A percentile compares a stretch with the other conserved stretches of the same genome.
Conservation (phyloP, 345 rosid species). For the Dovyalis caffra region DNA sequence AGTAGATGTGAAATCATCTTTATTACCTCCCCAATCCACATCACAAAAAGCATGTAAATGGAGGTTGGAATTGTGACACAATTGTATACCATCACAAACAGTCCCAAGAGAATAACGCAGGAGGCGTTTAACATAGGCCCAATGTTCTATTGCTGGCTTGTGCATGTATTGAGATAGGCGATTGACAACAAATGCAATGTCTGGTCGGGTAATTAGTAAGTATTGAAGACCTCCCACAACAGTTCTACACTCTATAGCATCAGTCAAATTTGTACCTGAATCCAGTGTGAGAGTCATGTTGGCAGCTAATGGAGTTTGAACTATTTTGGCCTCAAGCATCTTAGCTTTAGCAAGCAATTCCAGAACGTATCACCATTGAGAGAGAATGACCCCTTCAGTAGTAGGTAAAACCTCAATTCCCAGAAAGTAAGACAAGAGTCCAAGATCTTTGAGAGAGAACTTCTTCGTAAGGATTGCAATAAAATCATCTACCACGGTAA, state of each 20-base stretch:
- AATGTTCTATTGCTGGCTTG: not conserved
- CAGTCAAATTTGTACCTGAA: accelerated
- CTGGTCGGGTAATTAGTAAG: too few relatives aligned
- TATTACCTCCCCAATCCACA: accelerated
- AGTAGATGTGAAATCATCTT: not conserved
- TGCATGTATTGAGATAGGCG: not conserved
- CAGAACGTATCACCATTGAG: too few relatives aligned
- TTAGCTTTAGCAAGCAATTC: not conserved
- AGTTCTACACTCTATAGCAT: accelerated
- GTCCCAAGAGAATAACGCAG: accelerated
- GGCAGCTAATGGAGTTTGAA: too few relatives aligned
- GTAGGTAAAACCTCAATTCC: not conserved
- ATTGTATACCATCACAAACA: not conserved
- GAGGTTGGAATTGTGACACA: not conserved
- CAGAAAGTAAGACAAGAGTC: too few relatives aligned
- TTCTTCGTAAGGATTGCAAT: not conserved
- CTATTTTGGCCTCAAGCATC: too few relatives aligned
- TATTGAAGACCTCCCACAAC: not conserved
- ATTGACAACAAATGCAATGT: too few relatives aligned
- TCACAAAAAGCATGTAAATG: not conserved
- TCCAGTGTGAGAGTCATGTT: too few relatives aligned
- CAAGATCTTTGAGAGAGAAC: not conserved
- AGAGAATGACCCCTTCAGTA: too few relatives aligned
- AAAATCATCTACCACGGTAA: accelerated
- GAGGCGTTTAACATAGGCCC: not conserved